Percentiles rank a stretch among this genome's conserved stretches.
Evolutionary conservation across 805 yeast genomes (phyloP).

Genomic region (Metschnikowia aberdeeniae): DNA sequence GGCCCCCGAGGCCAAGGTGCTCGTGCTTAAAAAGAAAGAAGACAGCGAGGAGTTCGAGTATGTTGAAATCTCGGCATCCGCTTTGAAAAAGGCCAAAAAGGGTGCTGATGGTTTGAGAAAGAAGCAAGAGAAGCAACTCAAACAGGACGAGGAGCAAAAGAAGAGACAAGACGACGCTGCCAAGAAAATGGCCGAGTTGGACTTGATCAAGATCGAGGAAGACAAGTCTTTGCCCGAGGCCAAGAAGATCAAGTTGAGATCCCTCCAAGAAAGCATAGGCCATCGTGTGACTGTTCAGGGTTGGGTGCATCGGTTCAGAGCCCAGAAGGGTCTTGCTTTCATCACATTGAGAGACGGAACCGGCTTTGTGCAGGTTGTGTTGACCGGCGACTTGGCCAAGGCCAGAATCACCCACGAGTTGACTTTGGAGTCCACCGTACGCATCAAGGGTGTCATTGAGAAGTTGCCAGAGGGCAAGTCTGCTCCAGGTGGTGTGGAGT

Average conservation of each 20-base stretch:
- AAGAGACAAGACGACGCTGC: conserved; percentile 57
- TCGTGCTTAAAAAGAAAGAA: conserved; percentile 58
- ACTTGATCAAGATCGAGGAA: conserved; percentile 63
- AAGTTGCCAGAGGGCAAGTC: conserved; percentile 92
- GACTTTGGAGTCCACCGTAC: conserved; percentile 83
- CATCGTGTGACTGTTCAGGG: conserved; percentile 78
- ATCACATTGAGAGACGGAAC: conserved; percentile 93
- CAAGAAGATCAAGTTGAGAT: conserved; percentile 57
- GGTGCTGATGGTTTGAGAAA: conserved; percentile 90
- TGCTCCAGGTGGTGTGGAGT: conserved; percentile 97
- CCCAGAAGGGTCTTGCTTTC: conserved; percentile 89
- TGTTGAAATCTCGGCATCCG: conserved; percentile 80
- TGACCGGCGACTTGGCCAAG: conserved; percentile 87
- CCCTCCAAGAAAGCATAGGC: conserved; percentile 53
- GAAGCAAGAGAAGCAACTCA: conserved; percentile 65
- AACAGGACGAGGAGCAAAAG: conserved; percentile 57
- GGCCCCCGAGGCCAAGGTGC: conserved; percentile 51
- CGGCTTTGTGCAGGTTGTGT: conserved; percentile 83
- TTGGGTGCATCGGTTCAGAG: conserved; percentile 93
- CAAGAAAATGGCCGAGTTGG: conserved; percentile 72
- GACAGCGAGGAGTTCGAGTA: conserved; percentile 51
- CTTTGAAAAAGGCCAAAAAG: conserved; percentile 92
- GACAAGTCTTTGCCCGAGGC: conserved; percentile 74
- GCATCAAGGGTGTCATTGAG: conserved; percentile 74
- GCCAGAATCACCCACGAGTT: conserved; percentile 81